phyloP scores from a whole-genome alignment of 129 eudicot genomes.

The Lonicera japonica region DNA sequence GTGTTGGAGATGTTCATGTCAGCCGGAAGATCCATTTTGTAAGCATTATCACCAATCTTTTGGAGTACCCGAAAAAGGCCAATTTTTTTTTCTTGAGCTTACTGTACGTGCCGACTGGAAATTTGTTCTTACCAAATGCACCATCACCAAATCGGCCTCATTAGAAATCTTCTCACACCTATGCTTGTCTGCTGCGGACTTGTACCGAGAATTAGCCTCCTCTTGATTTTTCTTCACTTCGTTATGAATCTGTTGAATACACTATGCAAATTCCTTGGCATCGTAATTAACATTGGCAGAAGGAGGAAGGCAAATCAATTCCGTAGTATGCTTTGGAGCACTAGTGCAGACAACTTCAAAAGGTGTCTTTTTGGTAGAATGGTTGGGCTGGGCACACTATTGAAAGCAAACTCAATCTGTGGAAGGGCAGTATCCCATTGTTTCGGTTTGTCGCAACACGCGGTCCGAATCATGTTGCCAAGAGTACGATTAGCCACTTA shows the following conservation, averaged over 20 bases:
- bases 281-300: neutral
- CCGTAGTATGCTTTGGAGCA: neutral
- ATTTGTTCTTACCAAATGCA: neutral
- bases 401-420: too few species aligned
- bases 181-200: neutral
- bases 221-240: neutral
- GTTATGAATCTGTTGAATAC: too few species aligned
- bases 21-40: too few species aligned
- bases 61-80: neutral
- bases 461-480: neutral
- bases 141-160: neutral
- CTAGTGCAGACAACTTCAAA: neutral
- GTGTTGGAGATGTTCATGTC: too few species aligned
- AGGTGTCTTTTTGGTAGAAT: neutral
- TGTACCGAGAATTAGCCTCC: neutral
- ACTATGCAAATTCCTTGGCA: neutral
- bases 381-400: too few species aligned
- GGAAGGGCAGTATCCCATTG: neutral
- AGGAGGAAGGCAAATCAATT: neutral
- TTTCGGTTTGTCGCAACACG: conserved; percentile 4
- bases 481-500: conserved; percentile 1
- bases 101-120: neutral
- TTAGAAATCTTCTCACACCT: neutral
- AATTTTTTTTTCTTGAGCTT: neutral
- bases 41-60: too few species aligned